Percentiles rank a stretch among this genome's conserved stretches.
Conservation (phyloP, 2,329 filamentous ascomycete genomes). For the Monosporascus sp. region DNA sequence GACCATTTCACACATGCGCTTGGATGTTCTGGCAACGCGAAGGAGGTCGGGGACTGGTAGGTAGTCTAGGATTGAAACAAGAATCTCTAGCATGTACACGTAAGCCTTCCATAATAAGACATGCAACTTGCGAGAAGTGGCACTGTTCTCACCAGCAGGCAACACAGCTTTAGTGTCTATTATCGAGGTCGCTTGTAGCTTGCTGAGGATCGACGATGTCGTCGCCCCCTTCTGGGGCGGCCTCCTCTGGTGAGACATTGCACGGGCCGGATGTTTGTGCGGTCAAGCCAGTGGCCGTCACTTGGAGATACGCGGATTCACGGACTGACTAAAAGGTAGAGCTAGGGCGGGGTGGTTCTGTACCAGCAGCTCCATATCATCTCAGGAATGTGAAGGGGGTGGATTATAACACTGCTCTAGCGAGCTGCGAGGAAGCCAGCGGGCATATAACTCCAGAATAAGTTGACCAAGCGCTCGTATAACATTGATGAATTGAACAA, state of each 20-base stretch:
- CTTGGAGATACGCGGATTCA: background rate
- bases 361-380: background rate
- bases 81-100: slow-evolving; percentile 58
- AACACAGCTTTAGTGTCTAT: slow-evolving; percentile 71
- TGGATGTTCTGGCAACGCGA: slow-evolving; percentile 76
- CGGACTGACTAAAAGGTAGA: background rate
- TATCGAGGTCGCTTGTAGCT: slow-evolving; percentile 76
- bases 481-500: too few relatives aligned
- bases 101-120: background rate
- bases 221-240: slow-evolving; percentile 28
- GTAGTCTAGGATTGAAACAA: slow-evolving; percentile 83
- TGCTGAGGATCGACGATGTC: slow-evolving; percentile 60
- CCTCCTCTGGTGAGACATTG: slow-evolving; percentile 35
- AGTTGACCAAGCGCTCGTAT: too few relatives aligned
- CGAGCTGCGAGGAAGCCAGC: too few relatives aligned
- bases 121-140: background rate
- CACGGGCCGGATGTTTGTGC: background rate
- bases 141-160: slow-evolving; percentile 62
- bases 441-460: too few relatives aligned
- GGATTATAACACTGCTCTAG: too few relatives aligned
- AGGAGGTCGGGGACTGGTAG: slow-evolving; percentile 81
- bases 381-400: background rate
- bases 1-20: slow-evolving; percentile 92
- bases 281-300: background rate
- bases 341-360: background rate